phyloP scores from a whole-genome alignment of 139 green algal genomes.

The Prasinococcaceae sp. region DNA sequence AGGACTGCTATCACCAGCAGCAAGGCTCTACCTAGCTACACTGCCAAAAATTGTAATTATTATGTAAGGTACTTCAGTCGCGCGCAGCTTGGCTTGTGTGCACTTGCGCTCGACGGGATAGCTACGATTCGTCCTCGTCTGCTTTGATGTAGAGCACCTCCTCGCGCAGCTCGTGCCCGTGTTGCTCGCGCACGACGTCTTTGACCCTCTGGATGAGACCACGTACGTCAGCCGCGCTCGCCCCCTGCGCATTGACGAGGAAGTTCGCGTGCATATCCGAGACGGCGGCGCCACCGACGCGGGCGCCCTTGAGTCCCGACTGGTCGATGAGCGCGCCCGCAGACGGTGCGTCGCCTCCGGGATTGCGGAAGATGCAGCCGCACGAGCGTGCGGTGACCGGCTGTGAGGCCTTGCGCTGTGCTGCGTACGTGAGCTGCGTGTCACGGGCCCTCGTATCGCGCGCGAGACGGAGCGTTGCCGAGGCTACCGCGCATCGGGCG shows the following conservation, averaged over 20 bases:
- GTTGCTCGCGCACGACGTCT: background rate
- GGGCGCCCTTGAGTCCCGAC: slow-evolving; percentile 23
- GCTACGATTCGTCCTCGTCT: background rate
- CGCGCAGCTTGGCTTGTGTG: background rate
- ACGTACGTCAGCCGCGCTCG: slow-evolving; percentile 17
- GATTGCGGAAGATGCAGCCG: slow-evolving; percentile 33
- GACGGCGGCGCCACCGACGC: slow-evolving; percentile 24
- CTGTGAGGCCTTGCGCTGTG: slow-evolving; percentile 8
- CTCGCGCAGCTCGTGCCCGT: slow-evolving; percentile 16
- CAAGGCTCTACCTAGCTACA: too few species aligned
- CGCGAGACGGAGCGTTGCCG: slow-evolving; percentile 18
- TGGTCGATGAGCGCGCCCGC: slow-evolving; percentile 30
- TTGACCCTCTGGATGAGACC: slow-evolving; percentile 27
- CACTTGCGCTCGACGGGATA: background rate
- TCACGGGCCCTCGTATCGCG: background rate
- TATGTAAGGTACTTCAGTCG: background rate
- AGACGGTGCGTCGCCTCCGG: slow-evolving; percentile 1
- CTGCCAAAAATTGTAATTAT: background rate
- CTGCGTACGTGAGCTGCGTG: slow-evolving; percentile 11
- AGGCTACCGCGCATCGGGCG: slow-evolving; percentile 9
- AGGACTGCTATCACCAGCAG: too few species aligned
- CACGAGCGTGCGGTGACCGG: slow-evolving; percentile 12
- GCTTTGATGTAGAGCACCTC: slow-evolving; percentile 5
- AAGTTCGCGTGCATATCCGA: slow-evolving; percentile 35
- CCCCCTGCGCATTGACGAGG: slow-evolving; percentile 20